Evolutionary conservation across 106 monocot genomes (phyloP).

Genomic region (Allium cepa): DNA sequence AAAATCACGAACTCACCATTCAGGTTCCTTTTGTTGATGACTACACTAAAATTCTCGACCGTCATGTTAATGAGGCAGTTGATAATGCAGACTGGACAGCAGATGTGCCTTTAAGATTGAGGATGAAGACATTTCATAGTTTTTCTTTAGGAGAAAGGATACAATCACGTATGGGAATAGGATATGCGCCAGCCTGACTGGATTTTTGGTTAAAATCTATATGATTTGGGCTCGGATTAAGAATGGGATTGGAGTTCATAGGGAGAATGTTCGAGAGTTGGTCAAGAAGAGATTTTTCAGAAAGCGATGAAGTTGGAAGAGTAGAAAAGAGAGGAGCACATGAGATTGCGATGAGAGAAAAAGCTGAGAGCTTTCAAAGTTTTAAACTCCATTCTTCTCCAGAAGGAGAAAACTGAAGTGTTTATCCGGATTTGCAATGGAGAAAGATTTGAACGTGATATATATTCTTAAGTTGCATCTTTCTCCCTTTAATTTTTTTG

Average conservation of each 20-base stretch:
- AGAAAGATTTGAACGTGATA: no score
- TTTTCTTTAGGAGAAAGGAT: constrained; percentile 56
- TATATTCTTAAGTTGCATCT: no score
- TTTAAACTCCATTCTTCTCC: constrained; percentile 2
- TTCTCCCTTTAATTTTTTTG: no score
- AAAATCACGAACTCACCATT: constrained; percentile 54
- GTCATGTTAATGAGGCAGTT: constrained; percentile 47
- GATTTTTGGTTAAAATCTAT: background rate
- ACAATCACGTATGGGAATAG: background rate
- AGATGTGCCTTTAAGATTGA: constrained; percentile 38
- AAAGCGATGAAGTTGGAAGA: constrained; percentile 1
- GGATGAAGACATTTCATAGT: constrained; percentile 75
- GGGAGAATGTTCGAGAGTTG: constrained; percentile 45
- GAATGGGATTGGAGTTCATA: constrained; percentile 10
- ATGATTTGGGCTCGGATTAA: background rate
- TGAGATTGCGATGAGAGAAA: background rate
- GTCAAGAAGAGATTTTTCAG: constrained; percentile 34
- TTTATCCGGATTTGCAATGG: no score
- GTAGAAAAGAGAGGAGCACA: background rate
- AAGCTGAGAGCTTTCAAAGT: constrained; percentile 2
- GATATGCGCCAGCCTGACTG: background rate
- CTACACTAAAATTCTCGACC: constrained; percentile 45
- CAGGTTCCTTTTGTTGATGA: constrained; percentile 53
- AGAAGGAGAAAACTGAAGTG: background rate
- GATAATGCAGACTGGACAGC: constrained; percentile 57